Conservation (phyloP, 2,329 filamentous ascomycete species). For the Epichloe gansuensis region DNA sequence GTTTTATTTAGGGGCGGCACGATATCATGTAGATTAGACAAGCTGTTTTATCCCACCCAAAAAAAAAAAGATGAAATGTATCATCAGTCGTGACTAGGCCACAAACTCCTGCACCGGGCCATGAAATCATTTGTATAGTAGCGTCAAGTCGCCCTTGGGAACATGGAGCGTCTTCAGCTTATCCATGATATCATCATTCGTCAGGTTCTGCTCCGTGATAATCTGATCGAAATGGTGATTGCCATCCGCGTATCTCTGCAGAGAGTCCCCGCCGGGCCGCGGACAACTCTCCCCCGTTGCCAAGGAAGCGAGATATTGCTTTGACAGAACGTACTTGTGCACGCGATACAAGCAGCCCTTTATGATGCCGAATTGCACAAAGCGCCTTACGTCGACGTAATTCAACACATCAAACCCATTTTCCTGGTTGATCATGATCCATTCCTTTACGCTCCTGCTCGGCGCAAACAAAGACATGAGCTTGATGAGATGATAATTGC, state of each 20-base stretch:
- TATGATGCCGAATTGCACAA: slow-evolving; percentile 92
- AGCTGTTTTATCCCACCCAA: not conserved
- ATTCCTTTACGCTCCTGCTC: slow-evolving; percentile 74
- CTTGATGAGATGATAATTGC: slow-evolving; percentile 57
- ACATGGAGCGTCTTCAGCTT: slow-evolving; percentile 47
- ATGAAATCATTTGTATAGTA: slow-evolving; percentile 35
- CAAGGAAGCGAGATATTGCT: slow-evolving; percentile 44
- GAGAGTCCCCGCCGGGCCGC: slow-evolving; percentile 29
- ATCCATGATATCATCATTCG: slow-evolving; percentile 57
- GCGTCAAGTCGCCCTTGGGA: slow-evolving; percentile 38
- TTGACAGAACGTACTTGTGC: slow-evolving; percentile 74
- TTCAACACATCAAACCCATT: slow-evolving; percentile 51
- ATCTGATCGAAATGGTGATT: slow-evolving; percentile 71
- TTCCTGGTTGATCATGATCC: slow-evolving; percentile 64
- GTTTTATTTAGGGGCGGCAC: not conserved
- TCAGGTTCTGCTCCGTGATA: slow-evolving; percentile 60
- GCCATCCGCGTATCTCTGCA: slow-evolving; percentile 61
- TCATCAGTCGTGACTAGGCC: not conserved
- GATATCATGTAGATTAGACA: not conserved
- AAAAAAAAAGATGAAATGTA: not conserved
- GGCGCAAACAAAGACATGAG: slow-evolving; percentile 79
- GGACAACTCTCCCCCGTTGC: slow-evolving; percentile 39
- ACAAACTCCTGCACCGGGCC: not conserved
- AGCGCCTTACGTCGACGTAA: slow-evolving; percentile 74
- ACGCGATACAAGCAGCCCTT: slow-evolving; percentile 89